A percentile compares a stretch with the other conserved stretches of the same genome.
Conservation (phyloP, 129 eudicot species). For the Flaveria trinervia region DNA sequence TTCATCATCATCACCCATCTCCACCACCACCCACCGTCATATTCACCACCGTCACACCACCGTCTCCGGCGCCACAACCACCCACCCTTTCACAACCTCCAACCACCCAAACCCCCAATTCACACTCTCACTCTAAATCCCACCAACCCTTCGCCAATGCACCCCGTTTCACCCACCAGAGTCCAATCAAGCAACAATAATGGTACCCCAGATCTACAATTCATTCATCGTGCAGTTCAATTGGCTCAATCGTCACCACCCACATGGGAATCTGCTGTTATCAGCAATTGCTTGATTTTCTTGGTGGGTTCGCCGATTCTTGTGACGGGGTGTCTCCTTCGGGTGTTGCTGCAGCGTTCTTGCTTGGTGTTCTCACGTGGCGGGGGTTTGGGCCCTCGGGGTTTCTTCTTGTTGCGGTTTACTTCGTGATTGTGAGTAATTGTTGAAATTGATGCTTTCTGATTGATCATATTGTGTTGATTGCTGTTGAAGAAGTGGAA, state of each 20-base stretch:
- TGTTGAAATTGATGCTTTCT: not conserved
- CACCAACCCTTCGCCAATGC: slow-evolving; percentile 18
- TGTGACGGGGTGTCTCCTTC: slow-evolving; percentile 64
- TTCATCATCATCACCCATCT: slow-evolving; percentile 8
- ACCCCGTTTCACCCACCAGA: slow-evolving; percentile 19
- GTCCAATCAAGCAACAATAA: slow-evolving; percentile 35
- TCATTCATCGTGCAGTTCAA: slow-evolving; percentile 54
- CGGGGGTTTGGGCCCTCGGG: slow-evolving; percentile 86
- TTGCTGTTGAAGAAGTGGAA: too few species aligned
- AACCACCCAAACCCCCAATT: slow-evolving; percentile 16
- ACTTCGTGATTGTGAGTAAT: slow-evolving; percentile 72
- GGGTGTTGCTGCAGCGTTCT: slow-evolving; percentile 85
- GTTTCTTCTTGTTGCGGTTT: slow-evolving; percentile 85
- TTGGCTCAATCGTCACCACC: slow-evolving; percentile 66
- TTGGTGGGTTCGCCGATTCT: slow-evolving; percentile 77
- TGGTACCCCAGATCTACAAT: slow-evolving; percentile 33
- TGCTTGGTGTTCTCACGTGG: slow-evolving; percentile 96
- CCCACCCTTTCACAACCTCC: not conserved
- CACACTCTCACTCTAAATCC: slow-evolving; percentile 11
- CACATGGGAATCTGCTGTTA: slow-evolving; percentile 83
- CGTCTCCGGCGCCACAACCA: slow-evolving; percentile 11
- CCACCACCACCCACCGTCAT: slow-evolving; percentile 9
- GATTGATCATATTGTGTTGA: too few species aligned
- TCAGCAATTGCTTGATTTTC: slow-evolving; percentile 62
- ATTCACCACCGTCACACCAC: slow-evolving; percentile 26